phyloP scores from a whole-genome alignment of 2,329 filamentous ascomycete genomes.

The Huntiella abstrusa region DNA sequence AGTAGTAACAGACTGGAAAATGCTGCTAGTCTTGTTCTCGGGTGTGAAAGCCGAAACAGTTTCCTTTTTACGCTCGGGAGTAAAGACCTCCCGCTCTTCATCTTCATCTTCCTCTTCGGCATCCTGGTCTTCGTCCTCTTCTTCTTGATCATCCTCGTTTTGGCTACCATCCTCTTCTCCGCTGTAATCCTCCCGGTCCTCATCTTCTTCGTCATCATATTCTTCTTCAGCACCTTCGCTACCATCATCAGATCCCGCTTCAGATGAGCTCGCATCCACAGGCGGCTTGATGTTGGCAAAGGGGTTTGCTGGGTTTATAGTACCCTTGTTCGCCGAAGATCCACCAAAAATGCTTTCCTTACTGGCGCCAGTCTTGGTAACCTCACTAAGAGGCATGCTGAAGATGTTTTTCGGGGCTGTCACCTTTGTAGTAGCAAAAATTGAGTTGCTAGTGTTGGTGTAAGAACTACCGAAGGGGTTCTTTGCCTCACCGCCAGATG shows the following conservation, averaged over 20 bases:
- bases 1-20: background rate
- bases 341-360: constrained; percentile 12
- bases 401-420: constrained; percentile 2
- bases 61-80: constrained; percentile 6
- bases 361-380: background rate
- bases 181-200: background rate
- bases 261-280: constrained; percentile 7
- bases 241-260: background rate
- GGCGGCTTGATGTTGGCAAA: constrained; percentile 5
- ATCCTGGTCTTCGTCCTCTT: background rate
- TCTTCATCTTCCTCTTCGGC: constrained; percentile 1
- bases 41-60: background rate
- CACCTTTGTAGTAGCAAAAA: constrained; percentile 1
- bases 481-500: background rate
- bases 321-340: constrained; percentile 9
- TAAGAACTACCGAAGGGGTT: background rate
- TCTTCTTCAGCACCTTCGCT: background rate
- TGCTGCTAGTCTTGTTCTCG: background rate
- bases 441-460: background rate
- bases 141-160: constrained; percentile 1
- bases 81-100: constrained; percentile 16
- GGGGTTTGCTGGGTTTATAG: constrained; percentile 1
- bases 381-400: background rate
- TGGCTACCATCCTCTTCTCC: background rate
- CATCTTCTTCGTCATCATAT: constrained; percentile 9